These are phyloP conservation scores for Olyra latifolia DNA, from an alignment of 176 grass and related monocot species.

Conservation along the genomic window DNA sequence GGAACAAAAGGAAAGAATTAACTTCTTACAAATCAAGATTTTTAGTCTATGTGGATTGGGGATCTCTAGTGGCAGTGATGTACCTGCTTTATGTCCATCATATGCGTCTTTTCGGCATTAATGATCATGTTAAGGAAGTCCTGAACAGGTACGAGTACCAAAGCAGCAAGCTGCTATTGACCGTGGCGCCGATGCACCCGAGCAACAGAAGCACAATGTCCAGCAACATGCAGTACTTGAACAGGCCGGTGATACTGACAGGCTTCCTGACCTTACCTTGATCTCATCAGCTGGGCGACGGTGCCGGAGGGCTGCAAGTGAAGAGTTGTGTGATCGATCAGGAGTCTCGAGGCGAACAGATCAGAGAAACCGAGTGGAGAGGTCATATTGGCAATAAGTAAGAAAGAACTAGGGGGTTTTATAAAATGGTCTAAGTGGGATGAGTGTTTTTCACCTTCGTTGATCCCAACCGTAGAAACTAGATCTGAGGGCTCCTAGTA, in stretches of 20 bases:
- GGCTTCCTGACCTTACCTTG: constrained; percentile 38
- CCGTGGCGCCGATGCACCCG: constrained; percentile 50
- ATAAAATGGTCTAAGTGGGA: too few species aligned
- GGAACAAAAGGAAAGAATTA: neutral
- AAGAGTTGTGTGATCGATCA: too few species aligned
- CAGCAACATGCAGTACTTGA: constrained; percentile 52
- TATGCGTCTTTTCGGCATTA: constrained; percentile 36
- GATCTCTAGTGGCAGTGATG: neutral
- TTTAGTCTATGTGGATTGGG: neutral
- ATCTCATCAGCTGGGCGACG: neutral
- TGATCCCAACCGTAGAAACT: too few species aligned
- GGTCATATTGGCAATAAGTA: too few species aligned
- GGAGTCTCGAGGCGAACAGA: too few species aligned
- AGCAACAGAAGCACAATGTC: constrained; percentile 60
- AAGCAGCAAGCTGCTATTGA: constrained; percentile 60
- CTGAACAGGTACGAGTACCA: constrained; percentile 79
- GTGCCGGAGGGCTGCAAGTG: too few species aligned
- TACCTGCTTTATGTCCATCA: constrained; percentile 63
- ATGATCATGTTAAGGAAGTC: constrained; percentile 62
- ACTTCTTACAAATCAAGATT: neutral
- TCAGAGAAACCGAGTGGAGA: too few species aligned
- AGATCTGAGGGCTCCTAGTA: too few species aligned
- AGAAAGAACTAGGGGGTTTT: too few species aligned
- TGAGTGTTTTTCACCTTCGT: too few species aligned
- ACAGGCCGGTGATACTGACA: constrained; percentile 46